Percentiles rank a stretch among this genome's conserved stretches.
phyloP scores from a whole-genome alignment of 768 basidiomycete genomes.

The Crassisporium funariophilum region DNA sequence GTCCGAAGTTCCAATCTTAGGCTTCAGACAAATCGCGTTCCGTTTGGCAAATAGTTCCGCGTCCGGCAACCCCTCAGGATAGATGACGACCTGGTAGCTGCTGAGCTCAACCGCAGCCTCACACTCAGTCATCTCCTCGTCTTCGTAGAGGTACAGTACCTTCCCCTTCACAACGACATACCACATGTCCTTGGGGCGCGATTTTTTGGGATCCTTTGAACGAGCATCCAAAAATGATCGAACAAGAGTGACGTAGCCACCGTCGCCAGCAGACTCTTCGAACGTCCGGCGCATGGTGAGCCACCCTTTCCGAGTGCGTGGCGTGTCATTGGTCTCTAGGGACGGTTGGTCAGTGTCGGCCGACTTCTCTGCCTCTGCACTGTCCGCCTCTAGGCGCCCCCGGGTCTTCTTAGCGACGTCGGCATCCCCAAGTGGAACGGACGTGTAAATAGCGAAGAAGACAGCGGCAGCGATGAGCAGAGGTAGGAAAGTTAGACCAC shows the following conservation, averaged over 20 bases:
- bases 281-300: conserved; percentile 81
- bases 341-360: conserved; percentile 30
- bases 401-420: conserved; percentile 45
- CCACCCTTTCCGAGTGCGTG: conserved; percentile 77
- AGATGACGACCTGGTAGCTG: conserved; percentile 75
- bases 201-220: conserved; percentile 81
- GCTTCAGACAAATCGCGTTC: conserved; percentile 81
- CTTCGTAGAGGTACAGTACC: conserved; percentile 91
- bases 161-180: conserved; percentile 91
- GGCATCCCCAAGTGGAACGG: conserved; percentile 70
- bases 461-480: conserved; percentile 61
- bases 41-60: conserved; percentile 91
- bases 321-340: conserved; percentile 53
- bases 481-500: conserved; percentile 89
- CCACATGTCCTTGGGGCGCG: conserved; percentile 90
- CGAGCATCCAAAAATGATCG: conserved; percentile 79
- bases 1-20: conserved; percentile 42
- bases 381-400: conserved; percentile 26
- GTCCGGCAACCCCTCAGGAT: conserved; percentile 73
- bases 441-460: conserved; percentile 77
- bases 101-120: conserved; percentile 88
- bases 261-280: conserved; percentile 62
- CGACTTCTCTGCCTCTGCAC: conserved; percentile 30
- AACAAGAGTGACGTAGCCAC: conserved; percentile 78
- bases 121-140: conserved; percentile 88